Conservation (phyloP, 257 asterid genomes). For the Datura wrightii region DNA sequence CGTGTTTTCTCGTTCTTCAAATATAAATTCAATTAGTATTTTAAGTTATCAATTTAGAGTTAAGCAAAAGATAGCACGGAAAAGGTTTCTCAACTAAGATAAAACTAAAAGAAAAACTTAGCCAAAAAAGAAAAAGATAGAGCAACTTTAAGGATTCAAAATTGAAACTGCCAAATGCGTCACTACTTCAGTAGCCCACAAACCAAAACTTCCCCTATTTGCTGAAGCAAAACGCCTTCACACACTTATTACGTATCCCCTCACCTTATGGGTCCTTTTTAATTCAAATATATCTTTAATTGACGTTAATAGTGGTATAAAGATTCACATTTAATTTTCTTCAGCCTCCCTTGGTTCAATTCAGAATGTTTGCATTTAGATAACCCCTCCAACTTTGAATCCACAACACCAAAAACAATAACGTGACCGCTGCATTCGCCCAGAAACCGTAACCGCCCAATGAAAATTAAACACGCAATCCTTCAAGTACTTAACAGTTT, state of each 20-base stretch:
- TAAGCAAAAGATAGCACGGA: no score
- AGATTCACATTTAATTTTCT: conserved; percentile 6
- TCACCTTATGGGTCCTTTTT: not conserved
- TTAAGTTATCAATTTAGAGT: no score
- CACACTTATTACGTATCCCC: not conserved
- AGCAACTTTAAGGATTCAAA: not conserved
- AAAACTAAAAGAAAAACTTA: not conserved
- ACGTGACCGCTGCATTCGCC: not conserved
- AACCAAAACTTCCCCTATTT: not conserved
- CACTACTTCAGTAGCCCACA: not conserved
- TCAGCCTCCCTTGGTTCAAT: not conserved
- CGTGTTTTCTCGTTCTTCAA: no score
- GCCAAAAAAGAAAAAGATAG: not conserved
- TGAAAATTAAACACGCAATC: not conserved
- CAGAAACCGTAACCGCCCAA: not conserved
- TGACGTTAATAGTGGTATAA: not conserved
- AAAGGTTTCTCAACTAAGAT: not conserved
- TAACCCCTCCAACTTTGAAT: conserved; percentile 11
- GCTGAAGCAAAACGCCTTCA: not conserved
- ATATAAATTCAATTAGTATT: not conserved
- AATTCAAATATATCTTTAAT: conserved; percentile 6
- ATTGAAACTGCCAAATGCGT: conserved; percentile 25
- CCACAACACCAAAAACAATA: not conserved
- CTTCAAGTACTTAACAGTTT: not conserved
- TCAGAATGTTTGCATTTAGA: not conserved